Base-by-base conservation (phyloP, 2,329 filamentous ascomycete species). In the Aspergillus brasiliensis region DNA sequence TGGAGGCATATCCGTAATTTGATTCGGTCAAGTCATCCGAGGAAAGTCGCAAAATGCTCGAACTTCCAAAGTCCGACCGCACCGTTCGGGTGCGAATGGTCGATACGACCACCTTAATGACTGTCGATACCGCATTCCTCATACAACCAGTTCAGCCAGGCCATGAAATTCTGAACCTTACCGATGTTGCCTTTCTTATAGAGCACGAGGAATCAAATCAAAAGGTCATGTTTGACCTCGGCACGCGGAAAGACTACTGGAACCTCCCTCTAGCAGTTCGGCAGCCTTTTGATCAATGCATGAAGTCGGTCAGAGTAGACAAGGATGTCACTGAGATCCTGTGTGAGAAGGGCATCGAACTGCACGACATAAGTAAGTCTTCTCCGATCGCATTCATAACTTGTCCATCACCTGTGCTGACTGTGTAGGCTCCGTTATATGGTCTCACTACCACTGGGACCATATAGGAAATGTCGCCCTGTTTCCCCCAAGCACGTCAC, bases 381-480 rank as follows among this genome's bases (percentile, higher is more conserved):
- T 13, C 3, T 7, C 2, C 2, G 8, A 7, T 25, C 19, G 17
- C 5, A 56, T 17, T 8, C 8, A 3, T 27, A 4, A 3, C 2
- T 3, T 37, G 1, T 37, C 8, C 8, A n/a, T 15, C 19, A 17
- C 15, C 13, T 13, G 11, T 34, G 25, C 19, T n/a, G 21, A 54
- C 46, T 27, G 7, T 8, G 58, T 54, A 59, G 67, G 62, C n/a
- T 64, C 68, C 27, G 62, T 74, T 17, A 64, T 72, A 28, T 72
- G 67, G 67, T 67, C 58, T n/a, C 73, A 75, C 54, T 67, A 68
- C 3, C 75, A 76, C 53, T 79, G 75, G 69, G 83, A 86, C 65
- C 84, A 86, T 58, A 80, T 78, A 8, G 84, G 84, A 0, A 80
- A 85, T 57, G 74, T 78, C 0, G 76, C 78, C 0, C 72, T 68